A percentile compares a stretch with the other conserved stretches of the same genome.
These are phyloP conservation scores for Diplodia intermedia DNA, from an alignment of 2,329 filamentous ascomycete genomes.

Conservation along the genomic window DNA sequence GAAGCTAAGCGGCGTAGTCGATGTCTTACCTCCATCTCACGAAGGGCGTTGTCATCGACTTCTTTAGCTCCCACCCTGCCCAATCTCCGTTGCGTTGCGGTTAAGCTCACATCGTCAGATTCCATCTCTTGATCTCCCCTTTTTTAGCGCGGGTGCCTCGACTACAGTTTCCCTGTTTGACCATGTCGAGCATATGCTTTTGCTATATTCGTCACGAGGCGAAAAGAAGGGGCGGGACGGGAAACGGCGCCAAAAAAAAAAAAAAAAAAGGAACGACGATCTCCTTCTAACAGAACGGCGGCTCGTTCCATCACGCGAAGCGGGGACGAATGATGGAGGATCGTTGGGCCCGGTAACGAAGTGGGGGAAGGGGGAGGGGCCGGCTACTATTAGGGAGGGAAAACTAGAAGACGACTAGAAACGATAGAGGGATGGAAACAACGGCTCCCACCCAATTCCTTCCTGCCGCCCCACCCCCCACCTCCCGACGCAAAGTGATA, in stretches of 20 bases:
- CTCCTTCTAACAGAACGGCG: background rate
- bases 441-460: too few relatives aligned
- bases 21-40: too few relatives aligned
- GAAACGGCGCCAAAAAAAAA: background rate
- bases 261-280: too few relatives aligned
- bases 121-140: background rate
- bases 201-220: slow-evolving; percentile 4
- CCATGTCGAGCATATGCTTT: background rate
- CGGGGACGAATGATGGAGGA: background rate
- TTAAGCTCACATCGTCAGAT: background rate
- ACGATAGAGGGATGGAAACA: too few relatives aligned
- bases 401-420: too few relatives aligned
- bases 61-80: background rate
- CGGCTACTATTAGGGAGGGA: too few relatives aligned
- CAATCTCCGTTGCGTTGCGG: background rate
- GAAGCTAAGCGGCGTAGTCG: too few relatives aligned
- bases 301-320: slow-evolving; percentile 2
- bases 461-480: too few relatives aligned
- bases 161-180: background rate
- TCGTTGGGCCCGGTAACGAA: too few relatives aligned
- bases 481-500: too few relatives aligned
- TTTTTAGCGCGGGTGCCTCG: background rate
- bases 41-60: background rate
- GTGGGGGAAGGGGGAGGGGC: too few relatives aligned
- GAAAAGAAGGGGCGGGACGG: background rate